Base-by-base conservation (phyloP, 2,329 filamentous ascomycete genomes). In the Aspergillus pseudotamarii region DNA sequence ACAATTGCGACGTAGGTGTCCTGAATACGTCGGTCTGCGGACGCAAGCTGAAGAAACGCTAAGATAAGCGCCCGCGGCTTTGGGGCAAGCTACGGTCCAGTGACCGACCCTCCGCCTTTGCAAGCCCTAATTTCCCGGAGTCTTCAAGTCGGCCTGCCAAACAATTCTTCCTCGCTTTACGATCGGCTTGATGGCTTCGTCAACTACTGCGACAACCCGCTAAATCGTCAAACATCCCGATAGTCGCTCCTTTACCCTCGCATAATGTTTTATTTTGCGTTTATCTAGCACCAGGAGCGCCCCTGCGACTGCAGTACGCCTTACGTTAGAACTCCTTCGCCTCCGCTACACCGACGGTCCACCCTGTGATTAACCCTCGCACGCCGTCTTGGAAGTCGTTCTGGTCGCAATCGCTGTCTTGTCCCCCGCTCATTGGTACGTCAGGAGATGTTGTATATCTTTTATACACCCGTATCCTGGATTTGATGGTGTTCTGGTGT, bases 91-190 rank as follows among this genome's bases (percentile, higher is more conserved):
- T 43, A 59, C 63, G 60, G 68, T 73, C 72, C 71, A 70, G 72
- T 74, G 72, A 74, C 72, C 60, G 59, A 59, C 64, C 66, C 60
- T 64, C 69, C 64, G 66, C 65, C 67, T 64, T 64, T 63, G 61
- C 69, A 72, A 78, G 75, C 76, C 76, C 76, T 78, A 79, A 78
- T 76, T 77, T 71, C 73, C 71, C 68, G 64, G 65, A 61, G 57
- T 64, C 66, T 64, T 67, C 64, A 63, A 57, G 62, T 68, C 60
- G 62, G 65, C 50, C 65, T 66, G 66, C 60, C 64, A 65, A 65
- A 68, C 64, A 66, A 60, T 66, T 66, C 64, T 63, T 58, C 58
- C 63, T 64, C 60, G 46, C 43, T 60, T 59, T 43, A 62, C 54
- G 55, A 41, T 61, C 57, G 45, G 26, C 28, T 38, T 62, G 23